A percentile compares a stretch with the other conserved stretches of the same genome.
Conservation (phyloP, 495 filamentous ascomycete genomes). For the Penicillium silybi region DNA sequence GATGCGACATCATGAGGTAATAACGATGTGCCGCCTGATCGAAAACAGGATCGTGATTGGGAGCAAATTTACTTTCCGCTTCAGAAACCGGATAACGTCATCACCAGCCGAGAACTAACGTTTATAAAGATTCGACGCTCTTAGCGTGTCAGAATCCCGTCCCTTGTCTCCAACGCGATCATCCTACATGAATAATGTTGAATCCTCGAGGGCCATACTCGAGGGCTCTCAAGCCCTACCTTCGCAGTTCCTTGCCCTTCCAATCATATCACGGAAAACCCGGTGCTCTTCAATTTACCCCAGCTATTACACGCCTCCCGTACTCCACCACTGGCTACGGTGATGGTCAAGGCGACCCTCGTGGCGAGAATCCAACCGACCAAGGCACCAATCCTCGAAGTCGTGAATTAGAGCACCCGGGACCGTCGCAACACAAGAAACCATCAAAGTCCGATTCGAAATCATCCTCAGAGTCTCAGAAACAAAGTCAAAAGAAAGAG, state of each 20-base stretch:
- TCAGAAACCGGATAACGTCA: not conserved
- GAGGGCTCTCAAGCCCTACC: not conserved
- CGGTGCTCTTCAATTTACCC: not conserved
- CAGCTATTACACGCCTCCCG: not conserved
- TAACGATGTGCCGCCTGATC: not conserved
- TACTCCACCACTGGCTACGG: slow-evolving; percentile 10
- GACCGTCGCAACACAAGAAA: slow-evolving; percentile 4
- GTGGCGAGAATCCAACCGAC: not conserved
- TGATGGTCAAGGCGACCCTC: not conserved
- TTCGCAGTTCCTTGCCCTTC: not conserved
- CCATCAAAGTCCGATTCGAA: not conserved
- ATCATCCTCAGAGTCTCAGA: not conserved
- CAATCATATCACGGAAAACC: not conserved
- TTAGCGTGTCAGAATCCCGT: not conserved
- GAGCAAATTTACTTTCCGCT: not conserved
- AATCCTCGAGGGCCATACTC: not conserved
- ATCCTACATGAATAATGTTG: not conserved
- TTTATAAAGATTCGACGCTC: not conserved
- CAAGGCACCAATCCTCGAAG: slow-evolving; percentile 8
- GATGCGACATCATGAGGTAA: not conserved
- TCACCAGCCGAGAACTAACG: not conserved
- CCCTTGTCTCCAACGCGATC: too few species aligned
- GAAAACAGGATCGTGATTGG: not conserved
- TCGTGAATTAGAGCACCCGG: slow-evolving; percentile 15
- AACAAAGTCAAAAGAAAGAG: not conserved